Percentiles rank a stretch among this genome's conserved stretches.
Conservation (phyloP, 2,329 filamentous ascomycete species). For the Xylaria sp. region DNA sequence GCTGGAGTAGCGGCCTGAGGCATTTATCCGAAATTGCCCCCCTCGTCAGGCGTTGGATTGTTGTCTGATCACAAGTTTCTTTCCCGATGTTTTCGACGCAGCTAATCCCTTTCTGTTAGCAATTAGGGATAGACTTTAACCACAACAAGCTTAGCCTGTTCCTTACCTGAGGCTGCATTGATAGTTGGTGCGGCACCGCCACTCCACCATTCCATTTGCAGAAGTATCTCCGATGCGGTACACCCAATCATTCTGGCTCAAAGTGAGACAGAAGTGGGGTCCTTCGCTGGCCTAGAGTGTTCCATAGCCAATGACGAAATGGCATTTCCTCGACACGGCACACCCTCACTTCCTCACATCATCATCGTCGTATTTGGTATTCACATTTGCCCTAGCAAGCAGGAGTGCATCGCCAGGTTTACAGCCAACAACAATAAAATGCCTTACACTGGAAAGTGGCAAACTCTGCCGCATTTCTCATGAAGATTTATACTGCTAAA, state of each 20-base stretch:
- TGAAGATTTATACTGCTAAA: not conserved
- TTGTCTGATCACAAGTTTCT: slow-evolving; percentile 31
- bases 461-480: not conserved
- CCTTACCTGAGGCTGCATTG: slow-evolving; percentile 5
- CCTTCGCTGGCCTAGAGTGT: not conserved
- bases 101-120: slow-evolving; percentile 31
- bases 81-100: not conserved
- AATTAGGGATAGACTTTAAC: not conserved
- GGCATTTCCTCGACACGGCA: not conserved
- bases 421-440: too few relatives aligned
- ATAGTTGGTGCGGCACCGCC: slow-evolving; percentile 29
- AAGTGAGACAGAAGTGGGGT: slow-evolving; percentile 29
- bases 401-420: not conserved
- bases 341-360: not conserved
- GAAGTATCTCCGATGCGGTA: slow-evolving; percentile 18
- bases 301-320: slow-evolving; percentile 30
- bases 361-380: not conserved
- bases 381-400: not conserved
- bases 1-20: slow-evolving; percentile 32
- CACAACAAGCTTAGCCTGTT: slow-evolving; percentile 23
- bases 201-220: slow-evolving; percentile 22
- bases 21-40: slow-evolving; percentile 22
- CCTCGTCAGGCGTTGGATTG: slow-evolving; percentile 11
- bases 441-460: too few relatives aligned
- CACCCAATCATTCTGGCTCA: slow-evolving; percentile 29